Conservation (phyloP, 2,329 filamentous ascomycete species). For the Amauroascus niger region DNA sequence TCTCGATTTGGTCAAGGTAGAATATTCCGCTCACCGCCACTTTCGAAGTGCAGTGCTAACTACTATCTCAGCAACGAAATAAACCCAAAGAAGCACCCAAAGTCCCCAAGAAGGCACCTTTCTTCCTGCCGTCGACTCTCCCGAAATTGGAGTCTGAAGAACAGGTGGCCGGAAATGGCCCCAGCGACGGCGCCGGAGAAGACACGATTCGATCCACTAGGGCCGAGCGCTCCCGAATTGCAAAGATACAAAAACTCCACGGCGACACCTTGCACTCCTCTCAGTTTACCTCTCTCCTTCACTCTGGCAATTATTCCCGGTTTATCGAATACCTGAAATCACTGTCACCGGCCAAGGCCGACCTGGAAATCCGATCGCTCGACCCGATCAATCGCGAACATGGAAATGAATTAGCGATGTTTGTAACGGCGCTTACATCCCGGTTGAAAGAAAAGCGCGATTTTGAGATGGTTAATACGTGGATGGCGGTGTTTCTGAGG, state of each 20-base stretch:
- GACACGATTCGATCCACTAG: slow-evolving; percentile 28
- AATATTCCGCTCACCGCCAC: not conserved
- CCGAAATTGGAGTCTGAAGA: slow-evolving; percentile 21
- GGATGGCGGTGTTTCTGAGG: slow-evolving; percentile 90
- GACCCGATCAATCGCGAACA: slow-evolving; percentile 25
- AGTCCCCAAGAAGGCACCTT: slow-evolving; percentile 84
- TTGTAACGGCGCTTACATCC: slow-evolving; percentile 69
- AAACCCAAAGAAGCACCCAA: slow-evolving; percentile 89
- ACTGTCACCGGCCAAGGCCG: slow-evolving; percentile 73
- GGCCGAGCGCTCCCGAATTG: slow-evolving; percentile 55
- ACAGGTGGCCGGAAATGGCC: slow-evolving; percentile 22
- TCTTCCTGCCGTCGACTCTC: slow-evolving; percentile 61
- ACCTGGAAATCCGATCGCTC: slow-evolving; percentile 82
- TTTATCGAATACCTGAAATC: slow-evolving; percentile 72
- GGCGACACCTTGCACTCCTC: slow-evolving; percentile 25
- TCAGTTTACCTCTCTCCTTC: slow-evolving; percentile 43
- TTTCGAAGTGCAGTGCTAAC: slow-evolving; percentile 9
- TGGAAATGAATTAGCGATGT: slow-evolving; percentile 61
- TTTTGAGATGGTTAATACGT: slow-evolving; percentile 89
- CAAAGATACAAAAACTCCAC: slow-evolving; percentile 50
- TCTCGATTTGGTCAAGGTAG: slow-evolving; percentile 69
- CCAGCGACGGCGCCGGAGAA: slow-evolving; percentile 26
- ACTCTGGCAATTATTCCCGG: slow-evolving; percentile 50
- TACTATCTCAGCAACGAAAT: slow-evolving; percentile 60
- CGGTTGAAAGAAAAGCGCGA: slow-evolving; percentile 61